Conservation (phyloP, 495 filamentous ascomycete genomes). For the Parachaetomium inaequale region DNA sequence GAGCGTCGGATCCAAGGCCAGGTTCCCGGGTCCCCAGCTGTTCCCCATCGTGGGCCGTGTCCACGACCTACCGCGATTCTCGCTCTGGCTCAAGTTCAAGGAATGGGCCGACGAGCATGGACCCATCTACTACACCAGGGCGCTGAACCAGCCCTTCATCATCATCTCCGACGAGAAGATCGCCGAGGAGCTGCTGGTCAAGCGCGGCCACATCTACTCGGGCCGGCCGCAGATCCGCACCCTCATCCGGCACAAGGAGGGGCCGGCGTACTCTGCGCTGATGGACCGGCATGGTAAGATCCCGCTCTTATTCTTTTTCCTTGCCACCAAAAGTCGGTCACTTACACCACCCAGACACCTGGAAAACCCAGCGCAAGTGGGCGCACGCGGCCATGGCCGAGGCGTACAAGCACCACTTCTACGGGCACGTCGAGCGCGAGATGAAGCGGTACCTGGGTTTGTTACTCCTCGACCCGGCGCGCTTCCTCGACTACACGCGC, state of each 20-base stretch:
- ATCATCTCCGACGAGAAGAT: slow-evolving; percentile 55
- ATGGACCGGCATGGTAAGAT: slow-evolving; percentile 48
- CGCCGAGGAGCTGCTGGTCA: slow-evolving; percentile 53
- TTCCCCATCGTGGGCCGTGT: slow-evolving; percentile 50
- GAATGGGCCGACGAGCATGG: slow-evolving; percentile 55
- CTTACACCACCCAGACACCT: slow-evolving; percentile 32
- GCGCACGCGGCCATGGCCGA: slow-evolving; percentile 47
- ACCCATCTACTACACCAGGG: slow-evolving; percentile 52
- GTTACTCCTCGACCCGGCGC: slow-evolving; percentile 42
- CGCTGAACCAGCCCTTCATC: slow-evolving; percentile 48
- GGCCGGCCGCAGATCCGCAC: slow-evolving; percentile 49
- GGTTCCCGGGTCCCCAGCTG: slow-evolving; percentile 44
- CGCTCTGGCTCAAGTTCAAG: slow-evolving; percentile 54
- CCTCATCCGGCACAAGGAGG: slow-evolving; percentile 47
- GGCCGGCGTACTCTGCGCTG: slow-evolving; percentile 44
- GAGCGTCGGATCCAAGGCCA: slow-evolving; percentile 21
- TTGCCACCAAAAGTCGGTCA: background rate
- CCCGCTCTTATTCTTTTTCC: background rate
- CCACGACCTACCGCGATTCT: slow-evolving; percentile 48
- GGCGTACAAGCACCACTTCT: slow-evolving; percentile 46
- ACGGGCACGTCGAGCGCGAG: slow-evolving; percentile 47
- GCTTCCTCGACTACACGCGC: slow-evolving; percentile 44
- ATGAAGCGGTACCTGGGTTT: slow-evolving; percentile 42
- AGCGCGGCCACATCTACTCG: slow-evolving; percentile 52
- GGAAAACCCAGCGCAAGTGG: slow-evolving; percentile 48